These are phyloP conservation scores for Trichoderma citrinoviride DNA, from an alignment of 2,329 filamentous ascomycete genomes.

Conservation along the genomic window DNA sequence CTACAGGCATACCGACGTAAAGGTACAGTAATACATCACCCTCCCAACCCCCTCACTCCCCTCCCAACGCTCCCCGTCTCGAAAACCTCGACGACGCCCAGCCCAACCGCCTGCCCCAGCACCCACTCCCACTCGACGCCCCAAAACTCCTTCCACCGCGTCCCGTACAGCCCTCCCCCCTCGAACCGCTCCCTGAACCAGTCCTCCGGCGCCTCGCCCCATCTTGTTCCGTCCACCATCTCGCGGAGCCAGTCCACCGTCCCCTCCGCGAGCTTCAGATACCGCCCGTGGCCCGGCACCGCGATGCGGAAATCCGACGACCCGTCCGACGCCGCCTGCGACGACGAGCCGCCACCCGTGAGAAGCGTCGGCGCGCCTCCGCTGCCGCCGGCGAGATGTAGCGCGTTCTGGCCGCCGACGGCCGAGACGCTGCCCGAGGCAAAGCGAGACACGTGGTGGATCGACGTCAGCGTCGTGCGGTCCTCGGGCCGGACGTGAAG, in stretches of 20 bases:
- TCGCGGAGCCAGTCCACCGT: conserved; percentile 61
- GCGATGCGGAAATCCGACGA: conserved; percentile 50
- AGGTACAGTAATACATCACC: not conserved
- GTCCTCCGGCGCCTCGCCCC: conserved; percentile 61
- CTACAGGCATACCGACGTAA: too few species aligned
- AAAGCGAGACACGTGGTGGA: conserved; percentile 61
- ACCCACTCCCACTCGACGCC: conserved; percentile 71
- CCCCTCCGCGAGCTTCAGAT: conserved; percentile 62
- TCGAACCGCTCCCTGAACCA: conserved; percentile 68
- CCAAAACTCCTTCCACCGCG: conserved; percentile 64
- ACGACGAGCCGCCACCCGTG: conserved; percentile 25
- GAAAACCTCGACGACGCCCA: conserved; percentile 70
- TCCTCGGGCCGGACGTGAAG: conserved; percentile 51
- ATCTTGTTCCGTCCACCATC: conserved; percentile 57
- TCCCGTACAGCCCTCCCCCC: conserved; percentile 50
- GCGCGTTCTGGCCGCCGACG: conserved; percentile 64
- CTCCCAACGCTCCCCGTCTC: conserved; percentile 71
- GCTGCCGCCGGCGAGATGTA: conserved; percentile 61
- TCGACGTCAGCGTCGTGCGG: conserved; percentile 55
- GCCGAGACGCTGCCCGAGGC: conserved; percentile 67
- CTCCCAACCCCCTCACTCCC: conserved; percentile 51
- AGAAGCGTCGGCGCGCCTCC: conserved; percentile 38
- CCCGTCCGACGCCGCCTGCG: conserved; percentile 22
- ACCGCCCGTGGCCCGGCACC: conserved; percentile 64
- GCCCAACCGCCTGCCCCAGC: conserved; percentile 66